phyloP scores from a whole-genome alignment of 2,329 filamentous ascomycete genomes.

The Claviceps quebecensis region DNA sequence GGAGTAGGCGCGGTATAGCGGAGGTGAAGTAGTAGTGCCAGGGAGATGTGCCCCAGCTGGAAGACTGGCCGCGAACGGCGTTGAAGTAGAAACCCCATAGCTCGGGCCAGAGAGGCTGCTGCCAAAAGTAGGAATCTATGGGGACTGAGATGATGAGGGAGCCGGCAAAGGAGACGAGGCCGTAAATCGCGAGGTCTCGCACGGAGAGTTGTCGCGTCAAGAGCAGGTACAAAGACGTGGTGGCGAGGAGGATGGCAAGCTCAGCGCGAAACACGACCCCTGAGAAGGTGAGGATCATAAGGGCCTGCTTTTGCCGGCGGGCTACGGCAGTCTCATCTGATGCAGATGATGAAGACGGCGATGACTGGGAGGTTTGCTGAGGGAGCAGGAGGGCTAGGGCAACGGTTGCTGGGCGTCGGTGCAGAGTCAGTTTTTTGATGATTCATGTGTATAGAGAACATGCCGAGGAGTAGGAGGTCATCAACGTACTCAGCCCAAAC shows the following conservation, averaged over 20 bases:
- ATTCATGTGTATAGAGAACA: not conserved
- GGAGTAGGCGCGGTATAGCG: constrained; percentile 65
- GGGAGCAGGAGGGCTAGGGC: constrained; percentile 39
- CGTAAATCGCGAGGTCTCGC: constrained; percentile 49
- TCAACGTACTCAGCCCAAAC: constrained; percentile 60
- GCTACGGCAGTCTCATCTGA: constrained; percentile 9
- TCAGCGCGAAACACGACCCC: constrained; percentile 84
- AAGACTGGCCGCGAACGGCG: constrained; percentile 67
- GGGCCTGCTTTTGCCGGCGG: constrained; percentile 43
- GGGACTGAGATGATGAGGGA: constrained; percentile 57
- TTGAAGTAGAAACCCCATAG: constrained; percentile 85
- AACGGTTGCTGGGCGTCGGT: constrained; percentile 41
- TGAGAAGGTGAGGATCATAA: constrained; percentile 65
- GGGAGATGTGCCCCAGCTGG: constrained; percentile 75
- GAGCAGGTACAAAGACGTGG: constrained; percentile 52
- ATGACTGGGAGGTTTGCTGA: constrained; percentile 13
- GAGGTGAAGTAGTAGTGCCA: constrained; percentile 79
- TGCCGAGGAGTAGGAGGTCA: not conserved
- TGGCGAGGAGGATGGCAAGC: constrained; percentile 63
- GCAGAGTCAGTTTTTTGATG: not conserved
- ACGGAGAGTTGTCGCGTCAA: constrained; percentile 36
- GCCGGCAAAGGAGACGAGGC: constrained; percentile 47
- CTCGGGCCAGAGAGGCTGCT: constrained; percentile 76
- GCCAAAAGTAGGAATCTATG: constrained; percentile 92
- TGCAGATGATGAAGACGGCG: not conserved